Conservation (phyloP, 2,329 filamentous ascomycete genomes). For the Fusarium chaquense region DNA sequence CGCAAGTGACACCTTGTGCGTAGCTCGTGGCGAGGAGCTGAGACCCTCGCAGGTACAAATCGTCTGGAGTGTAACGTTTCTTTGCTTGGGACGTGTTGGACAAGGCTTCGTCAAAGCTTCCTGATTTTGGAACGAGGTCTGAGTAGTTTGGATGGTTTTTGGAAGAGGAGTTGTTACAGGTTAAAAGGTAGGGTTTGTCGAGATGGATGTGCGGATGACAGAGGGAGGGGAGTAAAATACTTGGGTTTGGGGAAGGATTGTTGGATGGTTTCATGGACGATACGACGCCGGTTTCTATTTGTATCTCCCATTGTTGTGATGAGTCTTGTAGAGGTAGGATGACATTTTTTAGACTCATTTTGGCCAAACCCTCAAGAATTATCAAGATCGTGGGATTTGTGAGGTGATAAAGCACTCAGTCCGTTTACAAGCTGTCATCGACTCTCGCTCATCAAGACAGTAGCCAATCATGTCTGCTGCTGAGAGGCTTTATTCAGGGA, state of each 20-base stretch:
- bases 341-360: slow-evolving; percentile 1
- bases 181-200: slow-evolving; percentile 24
- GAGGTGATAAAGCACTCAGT: background rate
- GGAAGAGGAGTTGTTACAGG: background rate
- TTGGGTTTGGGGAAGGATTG: background rate
- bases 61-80: slow-evolving; percentile 19
- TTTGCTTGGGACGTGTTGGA: slow-evolving; percentile 22
- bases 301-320: slow-evolving; percentile 6
- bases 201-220: slow-evolving; percentile 28
- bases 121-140: background rate
- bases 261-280: slow-evolving; percentile 1
- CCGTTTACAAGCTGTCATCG: background rate
- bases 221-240: slow-evolving; percentile 15
- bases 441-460: background rate
- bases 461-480: background rate
- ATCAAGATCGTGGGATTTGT: too few relatives aligned
- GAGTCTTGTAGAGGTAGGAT: slow-evolving; percentile 2
- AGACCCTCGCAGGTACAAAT: slow-evolving; percentile 21
- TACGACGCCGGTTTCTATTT: background rate
- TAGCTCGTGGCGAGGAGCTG: slow-evolving; percentile 20
- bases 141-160: slow-evolving; percentile 1
- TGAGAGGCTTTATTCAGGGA: background rate
- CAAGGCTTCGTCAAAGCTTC: slow-evolving; percentile 14
- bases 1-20: background rate
- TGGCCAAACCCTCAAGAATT: background rate